Conservation (phyloP, 352 stramenopile genomes). For the Pythium scleroteichum region DNA sequence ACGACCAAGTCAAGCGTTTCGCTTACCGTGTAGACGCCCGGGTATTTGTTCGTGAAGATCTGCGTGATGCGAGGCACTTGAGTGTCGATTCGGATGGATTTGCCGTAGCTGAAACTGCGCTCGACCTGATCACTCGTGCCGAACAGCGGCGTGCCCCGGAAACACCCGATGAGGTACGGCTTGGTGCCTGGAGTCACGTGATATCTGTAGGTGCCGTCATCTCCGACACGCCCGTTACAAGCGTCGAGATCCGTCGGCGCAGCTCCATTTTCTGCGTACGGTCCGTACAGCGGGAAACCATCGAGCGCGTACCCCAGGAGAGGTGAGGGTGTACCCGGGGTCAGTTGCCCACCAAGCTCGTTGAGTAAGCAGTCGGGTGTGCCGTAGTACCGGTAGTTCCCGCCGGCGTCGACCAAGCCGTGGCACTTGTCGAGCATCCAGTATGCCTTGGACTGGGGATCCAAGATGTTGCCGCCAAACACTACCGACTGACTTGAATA, state of each 20-base stretch:
- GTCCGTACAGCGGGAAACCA: slow-evolving; percentile 74
- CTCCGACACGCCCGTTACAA: slow-evolving; percentile 63
- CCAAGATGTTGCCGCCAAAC: slow-evolving; percentile 52
- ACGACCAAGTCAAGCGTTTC: slow-evolving; percentile 69
- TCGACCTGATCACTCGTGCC: slow-evolving; percentile 32
- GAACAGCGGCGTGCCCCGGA: slow-evolving; percentile 33
- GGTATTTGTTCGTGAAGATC: slow-evolving; percentile 64
- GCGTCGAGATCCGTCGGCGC: slow-evolving; percentile 55
- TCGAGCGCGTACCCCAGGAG: slow-evolving; percentile 75
- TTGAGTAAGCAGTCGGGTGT: slow-evolving; percentile 65
- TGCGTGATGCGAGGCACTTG: slow-evolving; percentile 40
- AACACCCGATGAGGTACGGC: slow-evolving; percentile 74
- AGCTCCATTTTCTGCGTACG: slow-evolving; percentile 46
- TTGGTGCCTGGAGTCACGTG: slow-evolving; percentile 43
- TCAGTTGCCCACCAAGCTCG: slow-evolving; percentile 36
- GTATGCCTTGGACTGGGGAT: slow-evolving; percentile 37
- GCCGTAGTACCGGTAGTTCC: slow-evolving; percentile 76
- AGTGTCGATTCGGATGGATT: slow-evolving; percentile 53
- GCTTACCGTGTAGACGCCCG: slow-evolving; percentile 51
- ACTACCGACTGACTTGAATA: slow-evolving; percentile 41
- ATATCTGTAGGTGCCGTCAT: slow-evolving; percentile 73
- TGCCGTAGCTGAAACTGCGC: slow-evolving; percentile 57
- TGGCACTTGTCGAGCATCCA: slow-evolving; percentile 72
- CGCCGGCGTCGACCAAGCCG: slow-evolving; percentile 55
- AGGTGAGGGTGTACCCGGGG: slow-evolving; percentile 37